These are phyloP conservation scores for Boletus huronensis DNA, from an alignment of 768 basidiomycete genomes.

Conservation along the genomic window DNA sequence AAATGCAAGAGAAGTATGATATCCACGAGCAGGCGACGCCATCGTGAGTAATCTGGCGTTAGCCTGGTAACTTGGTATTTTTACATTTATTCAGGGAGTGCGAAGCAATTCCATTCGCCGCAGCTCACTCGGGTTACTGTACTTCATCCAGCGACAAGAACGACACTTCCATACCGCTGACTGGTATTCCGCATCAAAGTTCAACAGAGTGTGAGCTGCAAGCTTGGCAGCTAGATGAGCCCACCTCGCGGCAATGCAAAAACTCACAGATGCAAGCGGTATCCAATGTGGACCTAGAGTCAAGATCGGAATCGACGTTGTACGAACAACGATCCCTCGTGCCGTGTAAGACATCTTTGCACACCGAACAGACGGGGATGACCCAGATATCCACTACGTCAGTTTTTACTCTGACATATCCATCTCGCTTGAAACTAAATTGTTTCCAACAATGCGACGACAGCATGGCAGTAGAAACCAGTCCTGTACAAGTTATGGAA, in stretches of 20 bases:
- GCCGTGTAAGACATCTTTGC: background rate
- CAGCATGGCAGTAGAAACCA: background rate
- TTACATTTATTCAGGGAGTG: slow-evolving; percentile 1
- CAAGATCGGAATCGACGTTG: background rate
- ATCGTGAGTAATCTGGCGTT: slow-evolving; percentile 4
- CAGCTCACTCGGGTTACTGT: background rate
- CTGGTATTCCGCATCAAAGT: background rate
- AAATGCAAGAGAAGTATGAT: background rate
- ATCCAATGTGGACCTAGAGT: background rate
- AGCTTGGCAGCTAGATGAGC: background rate
- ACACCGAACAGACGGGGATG: background rate
- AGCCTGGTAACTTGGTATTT: background rate
- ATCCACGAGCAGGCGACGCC: background rate
- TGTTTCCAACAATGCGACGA: background rate
- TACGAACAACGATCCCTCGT: background rate
- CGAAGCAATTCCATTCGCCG: background rate
- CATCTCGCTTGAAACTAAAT: background rate
- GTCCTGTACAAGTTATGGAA: background rate
- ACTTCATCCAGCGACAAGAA: background rate
- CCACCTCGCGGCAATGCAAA: background rate
- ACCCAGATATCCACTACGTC: background rate
- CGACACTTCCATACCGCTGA: background rate
- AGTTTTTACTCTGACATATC: background rate
- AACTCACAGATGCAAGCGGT: background rate
- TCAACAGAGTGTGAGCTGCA: background rate